A percentile compares a stretch with the other conserved stretches of the same genome.
phyloP scores from a whole-genome alignment of 202 grass and related monocot genomes.

The Carex arenaria region DNA sequence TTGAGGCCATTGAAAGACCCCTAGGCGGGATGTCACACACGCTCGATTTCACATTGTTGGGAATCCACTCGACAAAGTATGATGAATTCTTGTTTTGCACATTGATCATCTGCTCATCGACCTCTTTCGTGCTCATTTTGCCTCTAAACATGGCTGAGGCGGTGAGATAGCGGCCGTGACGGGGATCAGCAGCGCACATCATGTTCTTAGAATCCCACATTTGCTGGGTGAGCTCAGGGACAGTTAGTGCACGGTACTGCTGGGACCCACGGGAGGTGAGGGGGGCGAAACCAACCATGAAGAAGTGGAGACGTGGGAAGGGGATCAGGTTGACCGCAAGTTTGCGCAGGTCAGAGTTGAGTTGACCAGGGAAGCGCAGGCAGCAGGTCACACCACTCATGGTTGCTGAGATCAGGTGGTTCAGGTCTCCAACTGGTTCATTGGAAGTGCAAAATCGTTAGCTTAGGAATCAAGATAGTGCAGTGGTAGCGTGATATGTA shows the following conservation, averaged over 20 bases:
- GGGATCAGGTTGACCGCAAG: slow-evolving; percentile 85
- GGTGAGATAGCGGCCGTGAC: slow-evolving; percentile 70
- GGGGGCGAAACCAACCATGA: slow-evolving; percentile 87
- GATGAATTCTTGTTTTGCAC: slow-evolving; percentile 90
- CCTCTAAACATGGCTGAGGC: slow-evolving; percentile 86
- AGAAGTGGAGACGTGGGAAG: slow-evolving; percentile 82
- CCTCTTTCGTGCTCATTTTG: slow-evolving; percentile 93
- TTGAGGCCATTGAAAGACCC: slow-evolving; percentile 71
- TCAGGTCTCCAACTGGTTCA: slow-evolving; percentile 74
- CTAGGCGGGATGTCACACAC: slow-evolving; percentile 69
- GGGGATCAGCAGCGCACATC: slow-evolving; percentile 78
- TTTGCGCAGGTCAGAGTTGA: slow-evolving; percentile 84
- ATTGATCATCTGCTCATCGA: slow-evolving; percentile 86
- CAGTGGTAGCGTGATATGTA: background rate
- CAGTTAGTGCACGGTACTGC: slow-evolving; percentile 77
- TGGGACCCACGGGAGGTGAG: slow-evolving; percentile 85
- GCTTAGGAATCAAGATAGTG: background rate
- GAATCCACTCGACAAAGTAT: slow-evolving; percentile 91
- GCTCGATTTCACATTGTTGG: slow-evolving; percentile 80
- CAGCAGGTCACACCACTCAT: slow-evolving; percentile 89
- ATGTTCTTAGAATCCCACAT: slow-evolving; percentile 98
- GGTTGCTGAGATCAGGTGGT: slow-evolving; percentile 78
- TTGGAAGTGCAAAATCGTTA: background rate
- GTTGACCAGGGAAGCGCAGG: slow-evolving; percentile 78
- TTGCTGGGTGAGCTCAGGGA: slow-evolving; percentile 87